phyloP scores from a whole-genome alignment of 2,329 filamentous ascomycete species.

The Penicillium verrucosum region DNA sequence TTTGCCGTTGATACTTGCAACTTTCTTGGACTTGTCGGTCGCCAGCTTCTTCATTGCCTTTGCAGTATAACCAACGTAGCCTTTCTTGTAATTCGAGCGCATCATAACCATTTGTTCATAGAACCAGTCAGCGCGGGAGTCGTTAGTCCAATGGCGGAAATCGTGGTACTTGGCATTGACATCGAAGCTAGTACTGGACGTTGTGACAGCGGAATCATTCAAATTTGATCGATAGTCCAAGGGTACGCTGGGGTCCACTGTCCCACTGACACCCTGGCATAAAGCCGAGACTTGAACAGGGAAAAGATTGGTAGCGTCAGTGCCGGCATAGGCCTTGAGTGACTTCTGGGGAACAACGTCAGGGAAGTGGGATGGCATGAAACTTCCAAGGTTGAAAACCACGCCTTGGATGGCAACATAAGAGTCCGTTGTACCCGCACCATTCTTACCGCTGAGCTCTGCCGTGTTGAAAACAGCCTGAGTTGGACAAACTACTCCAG shows the following conservation, averaged over 20 bases:
- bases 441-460: conserved; percentile 72
- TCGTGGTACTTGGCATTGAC: conserved; percentile 81
- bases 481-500: conserved; percentile 80
- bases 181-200: conserved; percentile 64
- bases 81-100: conserved; percentile 76
- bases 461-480: conserved; percentile 80
- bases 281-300: conserved; percentile 91
- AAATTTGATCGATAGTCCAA: conserved; percentile 71
- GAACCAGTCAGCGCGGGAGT: conserved; percentile 88
- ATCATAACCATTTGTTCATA: conserved; percentile 79
- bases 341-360: conserved; percentile 58
- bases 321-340: conserved; percentile 77
- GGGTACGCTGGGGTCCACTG: conserved; percentile 67
- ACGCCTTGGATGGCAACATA: conserved; percentile 83
- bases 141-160: conserved; percentile 79
- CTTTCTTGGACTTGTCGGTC: conserved; percentile 55
- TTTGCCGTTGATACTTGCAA: conserved; percentile 73
- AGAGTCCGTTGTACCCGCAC: conserved; percentile 61
- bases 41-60: conserved; percentile 72
- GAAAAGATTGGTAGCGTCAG: conserved; percentile 84
- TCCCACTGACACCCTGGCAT: conserved; percentile 71
- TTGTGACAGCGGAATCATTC: conserved; percentile 69
- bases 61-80: conserved; percentile 77
- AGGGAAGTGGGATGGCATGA: conserved; percentile 76
- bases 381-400: conserved; percentile 77